Conservation (phyloP, 805 yeast species). For the Cyberlindnera maclurae region DNA sequence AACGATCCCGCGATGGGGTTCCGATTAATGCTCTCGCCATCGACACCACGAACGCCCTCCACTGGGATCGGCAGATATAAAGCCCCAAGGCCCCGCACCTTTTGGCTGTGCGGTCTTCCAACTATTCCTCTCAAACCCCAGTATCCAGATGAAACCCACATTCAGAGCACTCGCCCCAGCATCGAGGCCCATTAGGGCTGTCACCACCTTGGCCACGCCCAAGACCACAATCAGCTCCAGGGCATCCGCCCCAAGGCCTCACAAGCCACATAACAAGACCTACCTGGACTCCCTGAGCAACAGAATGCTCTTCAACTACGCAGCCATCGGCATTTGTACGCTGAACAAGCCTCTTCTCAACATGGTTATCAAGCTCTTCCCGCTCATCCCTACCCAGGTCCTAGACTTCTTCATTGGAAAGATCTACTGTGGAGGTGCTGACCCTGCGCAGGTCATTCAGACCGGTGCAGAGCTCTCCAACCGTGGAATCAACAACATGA, state of each 20-base stretch:
- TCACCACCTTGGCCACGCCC: slow-evolving; percentile 16
- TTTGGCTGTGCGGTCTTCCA: no score
- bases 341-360: slow-evolving; percentile 55
- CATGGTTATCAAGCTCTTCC: slow-evolving; percentile 57
- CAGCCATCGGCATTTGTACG: slow-evolving; percentile 65
- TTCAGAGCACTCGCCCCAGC: background rate
- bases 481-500: slow-evolving; percentile 87
- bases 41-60: no score
- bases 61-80: no score
- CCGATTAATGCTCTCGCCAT: no score
- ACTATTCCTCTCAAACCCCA: no score
- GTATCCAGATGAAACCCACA: background rate
- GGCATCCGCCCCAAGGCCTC: background rate
- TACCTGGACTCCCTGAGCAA: slow-evolving; percentile 49
- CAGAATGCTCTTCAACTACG: slow-evolving; percentile 54
- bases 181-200: background rate
- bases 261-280: slow-evolving; percentile 10
- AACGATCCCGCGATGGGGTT: background rate
- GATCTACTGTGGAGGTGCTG: slow-evolving; percentile 88
- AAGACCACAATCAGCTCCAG: slow-evolving; percentile 6
- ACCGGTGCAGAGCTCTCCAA: slow-evolving; percentile 62
- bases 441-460: slow-evolving; percentile 54
- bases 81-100: no score
- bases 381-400: slow-evolving; percentile 64
- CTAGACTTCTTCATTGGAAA: slow-evolving; percentile 71